Evolutionary conservation across 2,329 filamentous ascomycete genomes (phyloP), one percentile per base, ranked within the genome.

Genomic region (Aschersonia sp.): DNA sequence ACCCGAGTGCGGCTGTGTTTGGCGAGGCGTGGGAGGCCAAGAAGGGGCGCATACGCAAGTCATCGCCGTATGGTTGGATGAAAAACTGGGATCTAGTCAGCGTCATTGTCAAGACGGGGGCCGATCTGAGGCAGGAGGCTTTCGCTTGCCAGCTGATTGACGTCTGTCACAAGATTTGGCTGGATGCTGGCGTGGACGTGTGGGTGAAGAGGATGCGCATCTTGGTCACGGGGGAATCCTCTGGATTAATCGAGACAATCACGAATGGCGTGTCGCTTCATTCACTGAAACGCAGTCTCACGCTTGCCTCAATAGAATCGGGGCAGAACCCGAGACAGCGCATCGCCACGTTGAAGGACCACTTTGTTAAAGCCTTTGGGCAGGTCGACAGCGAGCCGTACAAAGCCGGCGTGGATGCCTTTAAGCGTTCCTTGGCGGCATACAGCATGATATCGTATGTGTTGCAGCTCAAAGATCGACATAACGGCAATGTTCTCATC

Each of bases 131-230:
- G 45, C 86, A 92, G 66, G 86, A 92, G 64, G 85, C 86, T 0
- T 92, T 92, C 62, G 86, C 86, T 6, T 90, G 85, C 60, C 86
- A 92, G 65, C 74, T 92, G 43, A 92, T 92, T 54, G 73, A 79
- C 49, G 83, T 88, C 10, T 92, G 86, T 64, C 76, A 84, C 58
- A 85, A 83, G 65, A 88, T 89, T 54, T 92, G 85, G 83, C 68
- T 79, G 44, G 84, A 88, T 52, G 81, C 84, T 12, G 68, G 72
- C 30, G 77, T 85, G 32, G 75, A 83, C 37, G 86, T 92, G n/a
- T 92, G 87, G 86, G 84, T 89, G 22, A 89, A 89, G 65, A 73
- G 83, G 49, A 92, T 92, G 86, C 79, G 85, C 47, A 92, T 92
- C 47, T 69, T 92, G 46, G 86, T 92, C 41, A 90, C 85, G 5